Evolutionary conservation across 306 rosid species (phyloP), one percentile per base, ranked within the genome.

Genomic region (Glycine tomentella): DNA sequence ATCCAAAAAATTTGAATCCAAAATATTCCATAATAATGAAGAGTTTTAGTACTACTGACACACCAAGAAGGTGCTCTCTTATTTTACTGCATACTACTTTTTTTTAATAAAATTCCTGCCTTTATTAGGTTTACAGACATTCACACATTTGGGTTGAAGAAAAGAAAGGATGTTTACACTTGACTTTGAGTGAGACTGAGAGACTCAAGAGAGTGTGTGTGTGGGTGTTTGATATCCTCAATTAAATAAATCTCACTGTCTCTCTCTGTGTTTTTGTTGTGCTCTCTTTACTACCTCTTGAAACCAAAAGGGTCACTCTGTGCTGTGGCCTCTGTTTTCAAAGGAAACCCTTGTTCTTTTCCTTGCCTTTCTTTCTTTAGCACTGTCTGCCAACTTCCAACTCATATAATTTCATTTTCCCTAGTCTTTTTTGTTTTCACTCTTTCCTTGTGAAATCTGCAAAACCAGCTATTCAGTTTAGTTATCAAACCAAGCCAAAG

Each of bases 291-390:
- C 82, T 57, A 25, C 46, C 16, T 42, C 78, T 17, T 56, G 25
- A 68, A 61, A 68, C 62, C 77, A 56, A 74, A 72, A 25, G 76
- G 79, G 67, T 8, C 69, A 55, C 76, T 62, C 75, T 72, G 38
- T 46, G 74, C 33, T 51, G 57, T 76, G 57, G 15, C 81, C 85
- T 51, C 82, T 73, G 80, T 79, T 83, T 74, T 70, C 68, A 67
- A 74, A 50, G 74, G 64, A 84, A 84, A 49, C 76, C 80, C 80
- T 82, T 82, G 25, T 75, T 81, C 74, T 70, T 31, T 17, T 77
- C 46, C 64, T 40, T 53, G 5, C 8, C 15, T 48, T 78, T 44
- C 25, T 75, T 40, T 3, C 8, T 13, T 38, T 53, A n/a, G 58
- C 74, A 4, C 72, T 50, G 10, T 79, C 74, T 74, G 48, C 49